Evolutionary conservation across 1,139 yeast genomes (phyloP).

Genomic region (Geotrichum histeridarum): DNA sequence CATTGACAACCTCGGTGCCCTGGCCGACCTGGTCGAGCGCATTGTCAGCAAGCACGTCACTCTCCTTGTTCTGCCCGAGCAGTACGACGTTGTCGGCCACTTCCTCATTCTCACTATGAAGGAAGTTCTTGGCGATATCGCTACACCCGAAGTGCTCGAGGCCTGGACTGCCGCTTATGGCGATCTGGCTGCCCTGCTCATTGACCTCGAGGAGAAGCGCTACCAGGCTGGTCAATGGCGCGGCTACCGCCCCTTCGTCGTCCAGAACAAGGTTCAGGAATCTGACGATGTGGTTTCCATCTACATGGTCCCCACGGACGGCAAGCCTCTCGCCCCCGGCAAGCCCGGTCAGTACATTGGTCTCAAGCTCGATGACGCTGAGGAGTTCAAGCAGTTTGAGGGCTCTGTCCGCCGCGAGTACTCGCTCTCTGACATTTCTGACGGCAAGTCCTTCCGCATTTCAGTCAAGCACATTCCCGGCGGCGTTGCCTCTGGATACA

Average conservation of each 20-base stretch:
- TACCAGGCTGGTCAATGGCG: slow-evolving; percentile 48
- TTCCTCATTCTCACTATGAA: slow-evolving; percentile 51
- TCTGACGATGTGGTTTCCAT: slow-evolving; percentile 49
- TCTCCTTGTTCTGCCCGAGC: slow-evolving; percentile 55
- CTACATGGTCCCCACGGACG: slow-evolving; percentile 48
- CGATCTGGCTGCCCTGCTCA: slow-evolving; percentile 57
- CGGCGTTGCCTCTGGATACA: slow-evolving; percentile 51
- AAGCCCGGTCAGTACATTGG: slow-evolving; percentile 61
- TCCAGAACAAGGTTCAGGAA: slow-evolving; percentile 45
- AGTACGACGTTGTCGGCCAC: slow-evolving; percentile 60
- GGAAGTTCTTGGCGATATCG: slow-evolving; percentile 54
- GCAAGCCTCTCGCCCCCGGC: slow-evolving; percentile 30
- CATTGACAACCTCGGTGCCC: slow-evolving; percentile 54
- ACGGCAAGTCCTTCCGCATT: slow-evolving; percentile 45
- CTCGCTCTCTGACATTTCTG: slow-evolving; percentile 42
- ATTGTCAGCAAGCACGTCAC: slow-evolving; percentile 66
- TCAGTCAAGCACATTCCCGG: slow-evolving; percentile 48
- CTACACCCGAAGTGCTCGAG: slow-evolving; percentile 51
- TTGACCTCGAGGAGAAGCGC: slow-evolving; percentile 49
- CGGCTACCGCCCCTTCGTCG: slow-evolving; percentile 51
- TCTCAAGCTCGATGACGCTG: slow-evolving; percentile 43
- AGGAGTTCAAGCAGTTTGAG: slow-evolving; percentile 26
- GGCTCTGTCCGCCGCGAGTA: slow-evolving; percentile 45
- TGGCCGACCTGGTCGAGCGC: slow-evolving; percentile 52
- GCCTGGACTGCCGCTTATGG: slow-evolving; percentile 70